Percentiles rank a stretch among this genome's conserved stretches.
These are phyloP conservation scores for Phytophthora tentaculata DNA, from an alignment of 352 stramenopile genomes.

Conservation along the genomic window DNA sequence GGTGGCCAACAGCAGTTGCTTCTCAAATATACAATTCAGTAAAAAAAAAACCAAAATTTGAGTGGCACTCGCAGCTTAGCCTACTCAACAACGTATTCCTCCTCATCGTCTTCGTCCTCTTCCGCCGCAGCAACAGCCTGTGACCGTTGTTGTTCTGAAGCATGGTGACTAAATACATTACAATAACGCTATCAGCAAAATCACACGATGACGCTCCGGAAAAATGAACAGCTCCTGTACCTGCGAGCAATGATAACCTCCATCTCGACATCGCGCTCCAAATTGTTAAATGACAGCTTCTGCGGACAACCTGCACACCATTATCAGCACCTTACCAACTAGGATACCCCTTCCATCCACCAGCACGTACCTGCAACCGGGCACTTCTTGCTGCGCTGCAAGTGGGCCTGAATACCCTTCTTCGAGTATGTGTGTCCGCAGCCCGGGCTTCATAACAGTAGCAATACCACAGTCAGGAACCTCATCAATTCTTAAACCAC, in stretches of 20 bases:
- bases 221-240: conserved; percentile 31
- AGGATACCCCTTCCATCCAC: neutral
- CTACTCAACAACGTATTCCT: conserved; percentile 83
- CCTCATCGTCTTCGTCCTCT: conserved; percentile 62
- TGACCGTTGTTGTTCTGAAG: conserved; percentile 46
- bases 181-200: conserved; percentile 1
- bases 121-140: conserved; percentile 32
- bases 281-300: conserved; percentile 52
- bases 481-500: neutral
- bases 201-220: too few species aligned
- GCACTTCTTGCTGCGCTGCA: conserved; percentile 78
- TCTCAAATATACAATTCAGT: too few species aligned
- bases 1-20: neutral
- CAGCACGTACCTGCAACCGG: conserved; percentile 65
- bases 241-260: conserved; percentile 76
- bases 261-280: conserved; percentile 90
- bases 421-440: conserved; percentile 87
- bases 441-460: conserved; percentile 49
- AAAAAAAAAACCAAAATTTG: neutral
- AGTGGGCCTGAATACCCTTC: conserved; percentile 72
- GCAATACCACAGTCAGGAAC: conserved; percentile 1
- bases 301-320: conserved; percentile 65
- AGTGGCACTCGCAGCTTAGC: neutral
- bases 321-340: conserved; percentile 6
- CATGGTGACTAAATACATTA: conserved; percentile 36